Percentiles rank a stretch among this genome's conserved stretches.
Conservation (phyloP, 2,329 filamentous ascomycete species). For the Daldinia eschscholtzii region DNA sequence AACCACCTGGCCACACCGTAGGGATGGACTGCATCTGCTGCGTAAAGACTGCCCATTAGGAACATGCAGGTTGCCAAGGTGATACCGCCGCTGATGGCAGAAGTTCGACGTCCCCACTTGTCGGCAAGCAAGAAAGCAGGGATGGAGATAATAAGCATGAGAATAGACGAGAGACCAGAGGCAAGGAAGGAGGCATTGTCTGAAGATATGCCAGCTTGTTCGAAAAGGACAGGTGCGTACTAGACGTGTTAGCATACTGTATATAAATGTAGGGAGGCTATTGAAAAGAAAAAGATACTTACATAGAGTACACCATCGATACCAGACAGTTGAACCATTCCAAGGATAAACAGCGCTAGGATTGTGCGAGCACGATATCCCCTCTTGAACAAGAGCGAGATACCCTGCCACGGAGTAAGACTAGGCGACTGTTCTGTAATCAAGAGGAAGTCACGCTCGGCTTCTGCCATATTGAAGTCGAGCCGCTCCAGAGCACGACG, state of each 20-base stretch:
- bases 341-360: slow-evolving; percentile 62
- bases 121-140: slow-evolving; percentile 69
- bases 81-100: slow-evolving; percentile 66
- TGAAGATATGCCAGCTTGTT: slow-evolving; percentile 68
- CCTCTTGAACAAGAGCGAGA: slow-evolving; percentile 53
- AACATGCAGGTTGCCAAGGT: slow-evolving; percentile 64
- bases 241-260: slow-evolving; percentile 44
- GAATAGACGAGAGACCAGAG: slow-evolving; percentile 69
- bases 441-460: slow-evolving; percentile 61
- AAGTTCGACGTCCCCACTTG: slow-evolving; percentile 67
- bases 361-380: slow-evolving; percentile 60
- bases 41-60: slow-evolving; percentile 66
- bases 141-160: slow-evolving; percentile 70
- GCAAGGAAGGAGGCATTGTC: slow-evolving; percentile 69
- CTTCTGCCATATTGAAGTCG: slow-evolving; percentile 59
- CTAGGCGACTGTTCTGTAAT: slow-evolving; percentile 47
- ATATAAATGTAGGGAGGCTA: not conserved
- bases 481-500: slow-evolving; percentile 57
- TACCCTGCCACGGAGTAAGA: slow-evolving; percentile 52
- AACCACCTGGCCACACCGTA: slow-evolving; percentile 61
- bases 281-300: slow-evolving; percentile 43
- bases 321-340: slow-evolving; percentile 70
- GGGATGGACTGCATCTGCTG: slow-evolving; percentile 57
- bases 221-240: slow-evolving; percentile 72
- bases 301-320: slow-evolving; percentile 74